Percentiles rank a stretch among this genome's conserved stretches.
These are phyloP conservation scores for Chamaecyparis obtusa DNA, from an alignment of 75 land plant genomes.

Conservation along the genomic window DNA sequence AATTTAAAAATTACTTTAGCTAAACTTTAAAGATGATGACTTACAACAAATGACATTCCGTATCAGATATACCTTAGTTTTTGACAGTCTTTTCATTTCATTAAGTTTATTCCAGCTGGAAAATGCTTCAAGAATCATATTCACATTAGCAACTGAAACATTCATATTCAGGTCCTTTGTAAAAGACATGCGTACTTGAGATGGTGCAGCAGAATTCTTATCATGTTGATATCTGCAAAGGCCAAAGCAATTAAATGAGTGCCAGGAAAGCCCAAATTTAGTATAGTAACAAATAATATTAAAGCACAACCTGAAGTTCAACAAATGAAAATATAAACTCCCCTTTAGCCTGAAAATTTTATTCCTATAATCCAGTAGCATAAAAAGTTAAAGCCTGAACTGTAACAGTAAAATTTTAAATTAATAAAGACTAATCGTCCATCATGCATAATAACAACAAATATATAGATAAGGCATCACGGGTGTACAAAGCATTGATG, in stretches of 20 bases:
- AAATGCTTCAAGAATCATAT: slow-evolving; percentile 89
- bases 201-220: slow-evolving; percentile 37
- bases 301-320: not conserved
- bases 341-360: not conserved
- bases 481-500: not conserved
- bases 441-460: not conserved
- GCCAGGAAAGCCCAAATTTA: not conserved
- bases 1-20: not conserved
- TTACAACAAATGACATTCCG: not conserved
- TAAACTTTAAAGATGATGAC: not conserved
- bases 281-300: not conserved
- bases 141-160: slow-evolving; percentile 76
- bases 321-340: not conserved
- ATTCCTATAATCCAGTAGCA: not conserved
- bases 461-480: not conserved
- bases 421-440: not conserved
- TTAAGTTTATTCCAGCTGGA: slow-evolving; percentile 82
- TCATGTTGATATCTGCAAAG: slow-evolving; percentile 55
- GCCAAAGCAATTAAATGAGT: not conserved
- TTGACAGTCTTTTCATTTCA: slow-evolving; percentile 35
- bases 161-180: slow-evolving; percentile 77
- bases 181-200: slow-evolving; percentile 67
- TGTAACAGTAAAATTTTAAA: not conserved
- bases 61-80: slow-evolving; percentile 25
- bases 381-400: not conserved